Conservation (phyloP, 257 asterid species). For the Apocynum venetum region DNA sequence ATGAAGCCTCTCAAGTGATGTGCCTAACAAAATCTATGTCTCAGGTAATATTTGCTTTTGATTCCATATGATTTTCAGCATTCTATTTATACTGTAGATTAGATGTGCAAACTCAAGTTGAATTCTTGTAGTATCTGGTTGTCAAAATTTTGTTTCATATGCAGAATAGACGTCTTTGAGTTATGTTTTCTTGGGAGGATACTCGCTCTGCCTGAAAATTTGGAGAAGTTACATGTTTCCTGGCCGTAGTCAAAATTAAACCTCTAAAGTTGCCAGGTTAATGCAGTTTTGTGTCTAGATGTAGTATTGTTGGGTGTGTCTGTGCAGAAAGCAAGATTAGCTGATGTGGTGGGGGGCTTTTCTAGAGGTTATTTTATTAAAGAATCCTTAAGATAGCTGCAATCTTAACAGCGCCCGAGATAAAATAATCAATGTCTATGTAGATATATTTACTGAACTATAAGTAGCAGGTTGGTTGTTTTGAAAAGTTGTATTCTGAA, state of each 20-base stretch:
- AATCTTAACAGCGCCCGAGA: neutral
- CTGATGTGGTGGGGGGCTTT: neutral
- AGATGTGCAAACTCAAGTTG: neutral
- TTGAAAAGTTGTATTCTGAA: neutral
- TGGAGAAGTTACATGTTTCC: neutral
- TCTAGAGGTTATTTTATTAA: neutral
- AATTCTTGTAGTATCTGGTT: neutral
- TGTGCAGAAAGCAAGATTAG: neutral
- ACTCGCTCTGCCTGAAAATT: neutral
- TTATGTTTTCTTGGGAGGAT: neutral
- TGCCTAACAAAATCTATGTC: neutral
- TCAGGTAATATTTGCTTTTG: neutral
- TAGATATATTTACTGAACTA: neutral
- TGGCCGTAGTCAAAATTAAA: neutral
- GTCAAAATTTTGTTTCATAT: neutral
- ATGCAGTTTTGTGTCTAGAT: neutral
- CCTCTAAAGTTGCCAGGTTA: neutral
- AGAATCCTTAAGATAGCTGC: neutral
- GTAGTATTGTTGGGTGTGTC: neutral
- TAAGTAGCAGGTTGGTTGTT: neutral
- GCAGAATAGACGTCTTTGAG: neutral
- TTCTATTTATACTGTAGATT: neutral
- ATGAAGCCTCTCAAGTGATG: slow-evolving; percentile 8
- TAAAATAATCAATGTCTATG: neutral
- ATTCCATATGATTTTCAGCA: neutral